Base-by-base conservation (phyloP, 352 stramenopile species). In the Pythium insidiosum region DNA sequence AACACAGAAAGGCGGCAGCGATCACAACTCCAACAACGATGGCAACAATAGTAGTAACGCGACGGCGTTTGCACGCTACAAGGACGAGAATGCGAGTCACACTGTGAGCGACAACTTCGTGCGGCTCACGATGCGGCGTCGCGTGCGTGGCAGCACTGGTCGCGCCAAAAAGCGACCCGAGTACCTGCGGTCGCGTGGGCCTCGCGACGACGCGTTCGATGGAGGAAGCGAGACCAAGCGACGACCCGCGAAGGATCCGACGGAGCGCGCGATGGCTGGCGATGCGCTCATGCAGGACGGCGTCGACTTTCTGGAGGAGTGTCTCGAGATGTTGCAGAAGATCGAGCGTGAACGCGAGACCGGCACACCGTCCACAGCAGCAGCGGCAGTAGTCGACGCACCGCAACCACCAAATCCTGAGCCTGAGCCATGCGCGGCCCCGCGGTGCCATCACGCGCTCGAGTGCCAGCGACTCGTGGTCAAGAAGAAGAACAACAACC, bases 401-500 rank as follows among this genome's bases (percentile, higher is more conserved):
- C 13, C 38, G 13, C n/a, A n/a, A n/a, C n/a, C n/a, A n/a, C n/a
- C n/a, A n/a, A 45, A 28, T 15, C n/a, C 20, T 3, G 39, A 45
- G 9, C n/a, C 50, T 11, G 22, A 63, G 21, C 24, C 36, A 20
- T 33, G 68, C 2, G 49, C 58, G 3, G 60, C 72, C 1, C 78
- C 78, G 15, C 65, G 71, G 29, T 92, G 79, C 40, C 66, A 88
- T 22, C 79, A 92, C 38, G 75, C 68, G 13, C 51, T 89, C 1
- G 23, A 63, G 2, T 83, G 64, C 25, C 63, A 70, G n/a, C 68
- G 49, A 26, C 58, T 88, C 31, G 61, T 77, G 12, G 80, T 92
- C 6, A 88, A 89, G 54, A 92, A 92, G 60, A 87, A 87, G 45
- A 89, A 80, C 59, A 84, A 83, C 38, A 93, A 93, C 43, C 67